These are phyloP conservation scores for Pichia norvegensis DNA, from an alignment of 1,139 yeast species.

Conservation along the genomic window DNA sequence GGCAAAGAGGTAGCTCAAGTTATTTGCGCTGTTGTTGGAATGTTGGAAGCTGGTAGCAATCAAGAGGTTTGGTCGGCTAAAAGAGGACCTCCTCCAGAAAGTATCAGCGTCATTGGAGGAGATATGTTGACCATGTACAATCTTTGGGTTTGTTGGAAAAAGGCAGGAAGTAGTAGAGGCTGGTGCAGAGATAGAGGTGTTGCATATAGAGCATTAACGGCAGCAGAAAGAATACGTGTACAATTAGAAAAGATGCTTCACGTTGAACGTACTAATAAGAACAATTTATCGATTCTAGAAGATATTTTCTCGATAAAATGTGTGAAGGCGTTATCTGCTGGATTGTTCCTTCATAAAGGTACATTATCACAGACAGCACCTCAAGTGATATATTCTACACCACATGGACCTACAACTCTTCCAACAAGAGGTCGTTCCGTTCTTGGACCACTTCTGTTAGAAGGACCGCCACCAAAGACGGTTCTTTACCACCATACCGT, in stretches of 20 bases:
- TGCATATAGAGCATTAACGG: slow-evolving; percentile 61
- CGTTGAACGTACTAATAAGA: not conserved
- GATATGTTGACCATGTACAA: slow-evolving; percentile 75
- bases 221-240: slow-evolving; percentile 66
- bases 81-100: slow-evolving; percentile 41
- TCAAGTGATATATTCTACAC: not conserved
- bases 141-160: slow-evolving; percentile 67
- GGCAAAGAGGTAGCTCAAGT: slow-evolving; percentile 47
- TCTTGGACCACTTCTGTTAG: not conserved
- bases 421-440: not conserved
- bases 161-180: slow-evolving; percentile 28
- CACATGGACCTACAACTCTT: not conserved
- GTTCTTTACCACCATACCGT: not conserved
- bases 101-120: slow-evolving; percentile 37
- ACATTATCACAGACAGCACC: not conserved
- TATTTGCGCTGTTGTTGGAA: slow-evolving; percentile 63
- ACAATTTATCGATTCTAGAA: not conserved
- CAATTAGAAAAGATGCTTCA: slow-evolving; percentile 42
- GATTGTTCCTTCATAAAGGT: not conserved
- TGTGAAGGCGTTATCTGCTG: not conserved
- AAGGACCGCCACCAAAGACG: not conserved
- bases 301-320: not conserved
- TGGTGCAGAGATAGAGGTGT: slow-evolving; percentile 88
- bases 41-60: slow-evolving; percentile 45
- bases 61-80: slow-evolving; percentile 42